Base-by-base conservation (phyloP, 495 filamentous ascomycete genomes). In the Aspergillus indologenus region DNA sequence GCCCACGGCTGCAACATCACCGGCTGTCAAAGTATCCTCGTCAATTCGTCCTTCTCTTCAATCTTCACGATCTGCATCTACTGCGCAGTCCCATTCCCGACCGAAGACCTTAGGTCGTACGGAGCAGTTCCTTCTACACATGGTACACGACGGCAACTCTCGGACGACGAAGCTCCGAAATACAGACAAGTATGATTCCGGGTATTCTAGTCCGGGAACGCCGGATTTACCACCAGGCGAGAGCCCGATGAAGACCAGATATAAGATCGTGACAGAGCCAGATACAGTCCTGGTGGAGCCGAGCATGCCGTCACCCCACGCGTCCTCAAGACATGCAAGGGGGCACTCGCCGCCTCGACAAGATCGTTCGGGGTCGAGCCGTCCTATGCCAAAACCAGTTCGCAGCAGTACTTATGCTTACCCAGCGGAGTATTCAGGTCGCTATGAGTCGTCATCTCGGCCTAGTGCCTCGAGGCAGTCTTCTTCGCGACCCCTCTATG, bases 191-290 rank as follows among this genome's bases (percentile, higher is more conserved):
- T 64, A 75, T 23, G 79, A 82, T 45, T 80, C 78, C 5, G 76
- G 76, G 12, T 77, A 79, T 56, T 79, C 74, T 12, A 79, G 75
- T 56, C 71, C 78, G 43, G 68, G 67, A 34, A 77, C 75, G 0
- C 71, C 77, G 14, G 76, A 79, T 22, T 70, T 73, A 56, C 51
- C 59, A 15, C 57, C 65, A 8, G 62, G 64, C 4, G 60, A 65
- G 31, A 60, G 56, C 47, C 67, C 72, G 0, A 68, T 73, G 63
- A 56, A 69, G n/a, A 62, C 69, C 22, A 75, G 71, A 46, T 76
- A 76, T 62, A 73, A 65, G 59, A 62, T 72, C 22, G 26, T 65
- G 21, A 44, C 42, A 31, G 69, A 71, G 3, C 51, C 64, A 1
- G 71, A 73, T 5, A 59, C 65, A 7, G 59, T 71, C 12, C 52